Percentiles rank a stretch among this genome's conserved stretches.
Evolutionary conservation across 116 monocot genomes (phyloP).

Genomic region (Papilionanthe hybrid): DNA sequence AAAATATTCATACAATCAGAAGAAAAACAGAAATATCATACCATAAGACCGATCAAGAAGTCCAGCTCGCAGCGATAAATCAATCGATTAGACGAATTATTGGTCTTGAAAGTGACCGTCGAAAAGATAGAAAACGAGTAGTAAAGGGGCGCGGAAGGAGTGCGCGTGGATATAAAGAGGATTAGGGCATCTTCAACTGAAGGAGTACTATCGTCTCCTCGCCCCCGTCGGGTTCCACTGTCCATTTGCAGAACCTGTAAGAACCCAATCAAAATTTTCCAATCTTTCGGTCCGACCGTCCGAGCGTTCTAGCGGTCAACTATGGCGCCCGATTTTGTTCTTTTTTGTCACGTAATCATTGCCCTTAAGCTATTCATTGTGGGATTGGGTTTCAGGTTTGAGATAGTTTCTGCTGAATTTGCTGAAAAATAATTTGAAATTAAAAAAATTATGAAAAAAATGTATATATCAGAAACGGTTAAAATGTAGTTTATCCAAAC

Average conservation of each 20-base stretch:
- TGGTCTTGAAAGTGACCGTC: background rate
- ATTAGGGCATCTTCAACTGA: constrained; percentile 2
- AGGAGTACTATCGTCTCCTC: background rate
- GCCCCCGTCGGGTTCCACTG: background rate
- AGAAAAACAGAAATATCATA: background rate
- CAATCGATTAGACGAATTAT: background rate
- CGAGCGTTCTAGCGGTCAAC: too few species aligned
- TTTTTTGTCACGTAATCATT: too few species aligned
- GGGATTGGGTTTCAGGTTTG: too few species aligned
- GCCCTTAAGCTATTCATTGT: too few species aligned
- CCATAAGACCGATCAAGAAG: constrained; percentile 2
- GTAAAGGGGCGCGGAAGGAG: background rate
- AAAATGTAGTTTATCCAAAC: too few species aligned
- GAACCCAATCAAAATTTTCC: background rate
- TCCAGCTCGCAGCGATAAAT: background rate
- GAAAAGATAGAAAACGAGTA: background rate
- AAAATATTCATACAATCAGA: background rate
- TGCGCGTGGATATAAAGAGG: background rate
- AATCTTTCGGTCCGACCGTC: too few species aligned
- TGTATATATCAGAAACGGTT: too few species aligned
- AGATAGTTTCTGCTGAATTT: too few species aligned
- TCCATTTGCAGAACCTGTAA: constrained; percentile 4
- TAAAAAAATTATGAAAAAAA: too few species aligned
- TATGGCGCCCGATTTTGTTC: too few species aligned
- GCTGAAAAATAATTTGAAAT: too few species aligned